phyloP scores from a whole-genome alignment of 1,284 basidiomycete genomes.

The Fereydounia khargensis region DNA sequence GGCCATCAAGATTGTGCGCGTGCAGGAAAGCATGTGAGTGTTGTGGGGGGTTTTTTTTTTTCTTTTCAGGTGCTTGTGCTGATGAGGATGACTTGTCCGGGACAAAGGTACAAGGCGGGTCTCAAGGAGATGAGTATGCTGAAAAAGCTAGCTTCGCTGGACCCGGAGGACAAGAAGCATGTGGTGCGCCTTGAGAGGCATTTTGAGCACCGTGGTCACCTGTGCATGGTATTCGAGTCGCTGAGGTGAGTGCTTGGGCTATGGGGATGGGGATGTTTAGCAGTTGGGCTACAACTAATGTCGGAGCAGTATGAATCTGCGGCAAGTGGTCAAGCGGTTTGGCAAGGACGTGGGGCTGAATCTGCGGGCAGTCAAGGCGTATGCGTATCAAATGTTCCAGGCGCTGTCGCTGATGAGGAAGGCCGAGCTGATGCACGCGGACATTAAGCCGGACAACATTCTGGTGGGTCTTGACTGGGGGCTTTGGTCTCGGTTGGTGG shows the following conservation, averaged over 20 bases:
- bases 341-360: conserved; percentile 97
- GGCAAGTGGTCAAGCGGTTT: conserved; percentile 97
- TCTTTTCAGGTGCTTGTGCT: too few relatives aligned
- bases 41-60: too few relatives aligned
- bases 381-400: conserved; percentile 92
- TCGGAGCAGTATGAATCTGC: conserved; percentile 92
- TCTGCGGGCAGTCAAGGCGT: conserved; percentile 92
- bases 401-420: conserved; percentile 81
- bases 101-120: conserved; percentile 73
- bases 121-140: conserved; percentile 88
- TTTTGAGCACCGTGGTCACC: conserved; percentile 93
- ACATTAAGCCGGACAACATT: conserved; percentile 65
- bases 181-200: conserved; percentile 84
- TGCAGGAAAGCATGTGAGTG: conserved; percentile 84
- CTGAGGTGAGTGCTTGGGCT: too few relatives aligned
- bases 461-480: conserved; percentile 25
- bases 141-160: conserved; percentile 78
- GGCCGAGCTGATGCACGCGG: conserved; percentile 91
- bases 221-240: conserved; percentile 94
- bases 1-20: conserved; percentile 94
- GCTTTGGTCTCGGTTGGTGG: too few relatives aligned
- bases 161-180: conserved; percentile 96
- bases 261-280: too few relatives aligned
- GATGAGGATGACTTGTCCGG: background rate
- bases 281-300: too few relatives aligned